These are phyloP conservation scores for Pelargonium nanum DNA, from an alignment of 345 rosid genomes.

Conservation along the genomic window DNA sequence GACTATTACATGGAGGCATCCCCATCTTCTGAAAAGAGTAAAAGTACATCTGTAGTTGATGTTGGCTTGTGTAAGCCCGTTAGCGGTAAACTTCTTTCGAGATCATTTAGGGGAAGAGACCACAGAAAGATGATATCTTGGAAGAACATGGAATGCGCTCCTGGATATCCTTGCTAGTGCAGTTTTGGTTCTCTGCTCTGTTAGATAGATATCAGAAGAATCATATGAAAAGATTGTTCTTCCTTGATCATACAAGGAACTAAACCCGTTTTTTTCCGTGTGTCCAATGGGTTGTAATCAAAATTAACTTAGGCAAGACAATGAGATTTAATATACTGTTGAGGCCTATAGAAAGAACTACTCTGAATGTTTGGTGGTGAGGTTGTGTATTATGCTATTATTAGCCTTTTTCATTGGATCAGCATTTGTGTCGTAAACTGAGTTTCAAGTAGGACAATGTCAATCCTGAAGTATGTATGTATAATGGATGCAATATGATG, in stretches of 20 bases:
- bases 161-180: constrained; percentile 24
- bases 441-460: no score
- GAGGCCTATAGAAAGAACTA: background rate
- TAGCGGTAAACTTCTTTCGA: constrained; percentile 53
- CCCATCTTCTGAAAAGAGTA: constrained; percentile 34
- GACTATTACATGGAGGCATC: constrained; percentile 59
- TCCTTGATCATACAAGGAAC: no score
- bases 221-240: background rate
- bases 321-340: background rate
- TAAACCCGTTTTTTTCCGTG: background rate
- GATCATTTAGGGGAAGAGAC: constrained; percentile 87
- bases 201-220: background rate
- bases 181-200: background rate
- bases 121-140: constrained; percentile 82
- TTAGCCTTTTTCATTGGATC: background rate
- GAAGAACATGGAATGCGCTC: constrained; percentile 57
- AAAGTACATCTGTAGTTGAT: constrained; percentile 51
- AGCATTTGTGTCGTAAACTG: no score
- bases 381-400: no score
- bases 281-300: no score
- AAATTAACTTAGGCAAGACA: background rate
- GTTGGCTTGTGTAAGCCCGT: constrained; percentile 78
- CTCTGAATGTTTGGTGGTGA: background rate
- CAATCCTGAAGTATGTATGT: no score
- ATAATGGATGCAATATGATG: constrained; percentile 11